Percentiles rank a stretch among this genome's conserved stretches.
Evolutionary conservation across 2,329 filamentous ascomycete genomes (phyloP).

Genomic region (Pseudopyrenochaeta lycopersici): DNA sequence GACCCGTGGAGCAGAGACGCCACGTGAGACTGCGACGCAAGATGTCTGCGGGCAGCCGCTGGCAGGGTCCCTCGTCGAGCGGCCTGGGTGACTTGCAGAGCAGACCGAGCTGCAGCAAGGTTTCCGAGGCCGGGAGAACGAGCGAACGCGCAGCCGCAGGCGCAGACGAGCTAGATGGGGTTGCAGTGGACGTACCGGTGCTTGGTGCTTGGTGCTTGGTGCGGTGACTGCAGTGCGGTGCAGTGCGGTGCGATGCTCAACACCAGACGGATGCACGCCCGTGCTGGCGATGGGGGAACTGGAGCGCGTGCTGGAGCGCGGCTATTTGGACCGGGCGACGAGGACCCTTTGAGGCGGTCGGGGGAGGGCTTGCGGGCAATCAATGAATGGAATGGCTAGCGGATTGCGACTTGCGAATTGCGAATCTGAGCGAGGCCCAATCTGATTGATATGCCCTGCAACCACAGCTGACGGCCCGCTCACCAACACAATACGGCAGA

Average conservation of each 20-base stretch:
- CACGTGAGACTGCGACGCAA: conserved; percentile 23
- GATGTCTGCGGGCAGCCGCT: conserved; percentile 26
- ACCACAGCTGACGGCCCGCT: conserved; percentile 29
- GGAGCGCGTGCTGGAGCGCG: conserved; percentile 7
- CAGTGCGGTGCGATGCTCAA: too few relatives aligned
- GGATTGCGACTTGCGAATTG: conserved; percentile 15
- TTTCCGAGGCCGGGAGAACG: conserved; percentile 16
- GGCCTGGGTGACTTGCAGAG: conserved; percentile 18
- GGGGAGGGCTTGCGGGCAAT: conserved; percentile 9
- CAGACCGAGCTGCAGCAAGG: conserved; percentile 4
- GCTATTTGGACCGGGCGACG: conserved; percentile 11
- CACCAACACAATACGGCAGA: conserved; percentile 13
- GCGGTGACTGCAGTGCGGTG: too few relatives aligned
- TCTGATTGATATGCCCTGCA: conserved; percentile 17
- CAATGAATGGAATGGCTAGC: neutral
- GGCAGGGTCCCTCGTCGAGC: conserved; percentile 25
- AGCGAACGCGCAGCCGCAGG: conserved; percentile 18
- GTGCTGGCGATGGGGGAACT: conserved; percentile 1
- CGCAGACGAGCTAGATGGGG: too few relatives aligned
- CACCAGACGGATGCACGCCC: too few relatives aligned
- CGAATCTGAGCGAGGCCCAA: conserved; percentile 18
- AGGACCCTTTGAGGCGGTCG: conserved; percentile 11
- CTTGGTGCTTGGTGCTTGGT: too few relatives aligned
- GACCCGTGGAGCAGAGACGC: conserved; percentile 13
- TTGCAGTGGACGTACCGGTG: too few relatives aligned